Evolutionary conservation across 257 asterid species (phyloP), one percentile per base, ranked within the genome.

Genomic region (Cordia subcordata): DNA sequence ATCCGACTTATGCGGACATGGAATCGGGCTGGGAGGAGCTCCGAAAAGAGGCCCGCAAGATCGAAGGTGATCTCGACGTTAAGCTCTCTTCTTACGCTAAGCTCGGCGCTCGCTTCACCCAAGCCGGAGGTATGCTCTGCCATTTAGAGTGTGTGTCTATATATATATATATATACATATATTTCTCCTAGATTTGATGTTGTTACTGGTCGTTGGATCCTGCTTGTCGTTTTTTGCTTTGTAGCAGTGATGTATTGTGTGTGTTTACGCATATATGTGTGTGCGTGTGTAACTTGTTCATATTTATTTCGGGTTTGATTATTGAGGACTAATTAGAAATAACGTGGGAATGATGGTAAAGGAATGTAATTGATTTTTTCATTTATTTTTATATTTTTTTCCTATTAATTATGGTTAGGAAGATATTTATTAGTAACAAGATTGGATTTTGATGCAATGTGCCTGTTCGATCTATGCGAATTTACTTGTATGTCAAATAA

Each of bases 1-100:
- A 42, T 42, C 47, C 47, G 47, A 42, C 2, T 14, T 42, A 42
- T 42, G 10, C 47, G 47, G 47, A 42, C 15, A 42, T 42, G 87
- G 99, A 93, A 70, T 79, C 86, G 56, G 99, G 99, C 19, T 93
- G 99, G 99, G 95, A 93, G 76, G 97, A 93, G 80, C 90, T 93
- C 75, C 87, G 97, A 42, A 84, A 77, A 74, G 99, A 89, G 59
- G 99, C 96, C 55, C 82, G 97, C 55, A 93, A 89, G 75, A 75
- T 89, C 72, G 99, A 93, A 75, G 90, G 99, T 62, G 99, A 93
- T 85, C 91, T 93, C 75, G 99, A 93, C 70, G 95, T 89, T 20
- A 89, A 93, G 81, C 94, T 93, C 52, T 93, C 97, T 61, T 93
- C 99, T 35, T 93, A 86, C 60, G 97, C 96, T 38, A 92, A 92